Base-by-base conservation (phyloP, 768 basidiomycete species). In the Coprinopsis marcescibilis region DNA sequence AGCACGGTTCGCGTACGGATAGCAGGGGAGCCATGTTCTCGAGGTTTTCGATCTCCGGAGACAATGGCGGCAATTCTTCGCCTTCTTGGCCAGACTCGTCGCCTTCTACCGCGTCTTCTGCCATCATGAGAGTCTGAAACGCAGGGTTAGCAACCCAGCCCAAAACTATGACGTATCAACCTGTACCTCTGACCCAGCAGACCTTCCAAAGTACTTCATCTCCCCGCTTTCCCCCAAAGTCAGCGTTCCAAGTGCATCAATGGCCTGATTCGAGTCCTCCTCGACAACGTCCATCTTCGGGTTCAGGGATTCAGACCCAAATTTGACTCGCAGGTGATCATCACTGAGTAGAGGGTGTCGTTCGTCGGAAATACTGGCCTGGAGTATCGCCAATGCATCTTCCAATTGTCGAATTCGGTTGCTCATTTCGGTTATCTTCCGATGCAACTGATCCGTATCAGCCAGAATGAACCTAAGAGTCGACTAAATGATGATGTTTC, bases 341-440 rank as follows among this genome's bases (percentile, higher is more conserved):
- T 78, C 77, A 12, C 63, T 60, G 2, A 85, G 67, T 1, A 85
- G 63, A 2, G 83, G 78, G 56, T 85, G 83, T 6, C 76, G 64
- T 33, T 80, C 73, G 39, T 71, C 67, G 1, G 81, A 80, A 3
- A 77, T 65, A 7, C 74, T 71, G 2, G 76, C 66, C 49, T 84
- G 81, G 5, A 82, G 68, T 24, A 80, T 75, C 3, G 81, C 78
- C 8, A 85, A 64, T 0, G 79, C 80, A 48, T 85, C 83, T 60
- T 84, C 83, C 0, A 85, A 70, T 53, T 83, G 80, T 25, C 80
- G 75, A 38, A 85, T 83, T 14, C 83, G 75, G 55, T 77, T 72
- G 58, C 76, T 75, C 81, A 84, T 83, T 42, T 81, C 75, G 5
- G 75, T 61, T 20, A 84, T 83, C 60, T 83, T 81, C 43, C 68